Evolutionary conservation across 176 grass and related monocot species (phyloP).

Genomic region (Hyparrhenia diplandra): DNA sequence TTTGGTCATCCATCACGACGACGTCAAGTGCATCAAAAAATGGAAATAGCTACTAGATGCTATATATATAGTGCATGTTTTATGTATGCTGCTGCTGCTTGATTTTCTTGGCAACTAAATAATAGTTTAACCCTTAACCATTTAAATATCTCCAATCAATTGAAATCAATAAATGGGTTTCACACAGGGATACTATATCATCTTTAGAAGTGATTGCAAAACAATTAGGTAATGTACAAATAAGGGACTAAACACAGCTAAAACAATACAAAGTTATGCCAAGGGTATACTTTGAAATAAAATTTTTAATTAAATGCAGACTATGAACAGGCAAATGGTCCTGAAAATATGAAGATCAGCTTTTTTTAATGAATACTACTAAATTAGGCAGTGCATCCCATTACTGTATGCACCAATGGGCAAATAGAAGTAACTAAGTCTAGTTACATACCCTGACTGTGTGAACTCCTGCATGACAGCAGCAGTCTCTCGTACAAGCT

Average conservation of each 20-base stretch:
- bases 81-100: neutral
- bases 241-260: neutral
- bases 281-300: neutral
- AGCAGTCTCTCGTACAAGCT: constrained; percentile 93
- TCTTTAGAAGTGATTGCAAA: neutral
- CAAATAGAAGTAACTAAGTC: neutral
- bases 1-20: neutral
- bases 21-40: neutral
- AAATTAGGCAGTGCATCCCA: too few species aligned
- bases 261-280: neutral
- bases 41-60: neutral
- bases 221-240: neutral
- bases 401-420: too few species aligned
- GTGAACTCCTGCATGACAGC: constrained; percentile 99
- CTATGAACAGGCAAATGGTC: neutral
- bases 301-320: neutral
- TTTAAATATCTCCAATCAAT: neutral
- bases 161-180: neutral
- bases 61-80: neutral
- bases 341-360: neutral
- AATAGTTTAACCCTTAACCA: neutral
- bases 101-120: neutral
- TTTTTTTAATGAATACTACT: too few species aligned
- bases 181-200: neutral
- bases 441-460: constrained; percentile 71